phyloP scores from a whole-genome alignment of 2,329 filamentous ascomycete species.

The Fusarium odoratissimum region DNA sequence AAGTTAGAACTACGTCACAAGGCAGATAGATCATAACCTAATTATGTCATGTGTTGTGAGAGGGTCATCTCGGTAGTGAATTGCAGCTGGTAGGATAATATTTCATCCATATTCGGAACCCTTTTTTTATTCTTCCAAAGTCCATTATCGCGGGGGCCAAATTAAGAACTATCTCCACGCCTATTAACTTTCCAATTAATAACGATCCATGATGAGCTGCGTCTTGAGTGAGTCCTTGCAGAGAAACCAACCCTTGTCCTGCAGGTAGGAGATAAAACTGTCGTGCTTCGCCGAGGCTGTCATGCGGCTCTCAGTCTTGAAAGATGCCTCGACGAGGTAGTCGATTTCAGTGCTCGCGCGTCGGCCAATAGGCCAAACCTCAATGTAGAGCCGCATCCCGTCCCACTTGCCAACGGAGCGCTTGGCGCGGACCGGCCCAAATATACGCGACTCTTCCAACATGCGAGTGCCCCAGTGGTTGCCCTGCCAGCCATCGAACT shows the following conservation, averaged over 20 bases:
- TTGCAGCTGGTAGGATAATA: neutral
- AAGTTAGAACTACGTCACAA: neutral
- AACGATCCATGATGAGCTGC: neutral
- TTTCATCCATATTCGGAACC: neutral
- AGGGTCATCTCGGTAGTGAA: neutral
- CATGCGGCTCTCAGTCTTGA: neutral
- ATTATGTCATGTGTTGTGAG: neutral
- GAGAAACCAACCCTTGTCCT: neutral
- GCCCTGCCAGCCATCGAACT: neutral
- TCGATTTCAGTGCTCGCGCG: neutral
- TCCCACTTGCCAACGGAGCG: neutral
- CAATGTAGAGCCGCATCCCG: neutral
- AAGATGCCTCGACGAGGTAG: neutral
- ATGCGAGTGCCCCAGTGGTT: neutral
- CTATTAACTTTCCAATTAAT: neutral
- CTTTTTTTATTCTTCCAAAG: neutral
- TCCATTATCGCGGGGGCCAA: neutral
- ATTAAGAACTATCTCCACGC: neutral
- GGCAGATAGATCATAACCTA: neutral
- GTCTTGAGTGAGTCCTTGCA: neutral
- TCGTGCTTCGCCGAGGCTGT: neutral
- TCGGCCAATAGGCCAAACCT: neutral
- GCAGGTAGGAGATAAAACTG: neutral
- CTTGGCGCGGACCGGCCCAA: neutral
- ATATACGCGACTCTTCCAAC: neutral